A percentile compares a stretch with the other conserved stretches of the same genome.
phyloP scores from a whole-genome alignment of 345 rosid genomes.

The Citrus australasica region DNA sequence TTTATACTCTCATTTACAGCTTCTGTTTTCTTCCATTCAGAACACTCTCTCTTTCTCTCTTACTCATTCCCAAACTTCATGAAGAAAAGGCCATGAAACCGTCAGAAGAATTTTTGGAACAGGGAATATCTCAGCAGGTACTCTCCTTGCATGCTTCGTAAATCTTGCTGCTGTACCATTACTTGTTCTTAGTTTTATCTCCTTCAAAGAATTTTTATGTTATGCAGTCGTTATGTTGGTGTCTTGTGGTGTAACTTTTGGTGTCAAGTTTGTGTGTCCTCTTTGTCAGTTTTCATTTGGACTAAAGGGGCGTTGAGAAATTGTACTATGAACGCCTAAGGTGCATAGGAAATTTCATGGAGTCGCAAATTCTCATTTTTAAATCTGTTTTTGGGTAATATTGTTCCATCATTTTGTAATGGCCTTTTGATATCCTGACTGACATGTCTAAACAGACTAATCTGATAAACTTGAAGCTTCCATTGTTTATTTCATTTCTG shows the following conservation, averaged over 20 bases:
- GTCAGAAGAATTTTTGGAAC: constrained; percentile 38
- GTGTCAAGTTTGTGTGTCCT: neutral
- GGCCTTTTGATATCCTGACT: neutral
- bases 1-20: constrained; percentile 24
- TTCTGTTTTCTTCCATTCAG: constrained; percentile 20
- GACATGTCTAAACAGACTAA: no score
- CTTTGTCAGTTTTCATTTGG: constrained; percentile 1
- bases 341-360: neutral
- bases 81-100: constrained; percentile 40
- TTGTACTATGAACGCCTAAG: neutral
- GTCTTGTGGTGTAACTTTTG: neutral
- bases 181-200: neutral
- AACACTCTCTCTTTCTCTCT: neutral
- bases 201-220: neutral
- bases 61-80: neutral
- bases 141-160: neutral
- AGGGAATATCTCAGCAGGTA: constrained; percentile 56
- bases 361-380: neutral
- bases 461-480: neutral
- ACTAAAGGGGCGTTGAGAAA: neutral
- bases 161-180: neutral
- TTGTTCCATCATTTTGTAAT: neutral
- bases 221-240: neutral
- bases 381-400: constrained; percentile 4
- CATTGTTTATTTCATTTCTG: neutral